Evolutionary conservation across 1,284 basidiomycete genomes (phyloP).

Genomic region (Malassezia brasiliensis): DNA sequence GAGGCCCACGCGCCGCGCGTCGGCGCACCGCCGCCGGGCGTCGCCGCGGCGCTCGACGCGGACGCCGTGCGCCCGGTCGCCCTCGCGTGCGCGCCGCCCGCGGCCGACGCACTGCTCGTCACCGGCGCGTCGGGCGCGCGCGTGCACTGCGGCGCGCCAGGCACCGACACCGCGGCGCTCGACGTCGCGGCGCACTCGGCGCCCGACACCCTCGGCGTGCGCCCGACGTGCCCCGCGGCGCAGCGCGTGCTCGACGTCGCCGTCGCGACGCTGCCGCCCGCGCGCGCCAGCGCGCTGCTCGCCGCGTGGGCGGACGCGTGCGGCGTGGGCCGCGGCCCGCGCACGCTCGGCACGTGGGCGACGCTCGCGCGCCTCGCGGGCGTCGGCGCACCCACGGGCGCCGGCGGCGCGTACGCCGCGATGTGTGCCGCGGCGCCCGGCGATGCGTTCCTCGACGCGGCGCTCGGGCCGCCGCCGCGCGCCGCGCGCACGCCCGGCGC

Average conservation of each 20-base stretch:
- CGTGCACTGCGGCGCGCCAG: background rate
- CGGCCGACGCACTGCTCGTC: background rate
- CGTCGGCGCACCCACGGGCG: background rate
- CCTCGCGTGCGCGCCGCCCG: background rate
- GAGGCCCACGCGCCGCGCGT: background rate
- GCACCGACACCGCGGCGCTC: background rate
- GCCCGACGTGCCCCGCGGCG: background rate
- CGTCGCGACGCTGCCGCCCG: background rate
- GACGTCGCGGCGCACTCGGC: background rate
- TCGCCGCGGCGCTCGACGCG: background rate
- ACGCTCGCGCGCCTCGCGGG: background rate
- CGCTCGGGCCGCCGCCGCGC: background rate
- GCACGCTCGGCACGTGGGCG: background rate
- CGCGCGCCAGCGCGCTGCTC: background rate
- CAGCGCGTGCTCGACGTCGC: constrained; percentile 7
- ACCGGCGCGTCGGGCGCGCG: background rate
- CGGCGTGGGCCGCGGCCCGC: background rate
- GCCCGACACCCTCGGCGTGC: background rate
- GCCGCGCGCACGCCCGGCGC: background rate
- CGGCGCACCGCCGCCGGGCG: background rate
- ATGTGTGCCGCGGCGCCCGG: background rate
- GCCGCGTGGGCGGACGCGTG: background rate
- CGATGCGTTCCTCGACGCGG: background rate
- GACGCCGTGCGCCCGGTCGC: background rate
- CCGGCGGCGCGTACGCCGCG: background rate